Conservation (phyloP, 148 eudicot species). For the Limonium bicolor region DNA sequence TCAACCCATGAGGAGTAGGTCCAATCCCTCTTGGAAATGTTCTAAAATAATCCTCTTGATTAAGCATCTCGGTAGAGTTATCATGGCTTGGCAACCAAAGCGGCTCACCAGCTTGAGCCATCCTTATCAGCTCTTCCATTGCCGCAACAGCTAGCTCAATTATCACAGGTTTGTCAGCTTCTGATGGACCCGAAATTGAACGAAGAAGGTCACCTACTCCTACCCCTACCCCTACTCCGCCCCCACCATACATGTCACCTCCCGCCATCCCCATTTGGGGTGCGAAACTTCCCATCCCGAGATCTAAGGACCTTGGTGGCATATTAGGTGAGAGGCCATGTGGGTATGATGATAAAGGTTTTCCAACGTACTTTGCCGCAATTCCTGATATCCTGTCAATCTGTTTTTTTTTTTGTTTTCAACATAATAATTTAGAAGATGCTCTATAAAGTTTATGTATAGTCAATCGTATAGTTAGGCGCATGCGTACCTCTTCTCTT, state of each 20-base stretch:
- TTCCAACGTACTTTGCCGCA: constrained; percentile 92
- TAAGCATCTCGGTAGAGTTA: constrained; percentile 26
- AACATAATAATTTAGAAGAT: not conserved
- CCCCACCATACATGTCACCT: constrained; percentile 56
- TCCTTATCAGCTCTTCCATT: constrained; percentile 75
- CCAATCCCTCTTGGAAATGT: constrained; percentile 70
- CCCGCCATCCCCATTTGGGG: constrained; percentile 32
- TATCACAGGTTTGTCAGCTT: constrained; percentile 69
- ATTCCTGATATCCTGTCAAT: constrained; percentile 91
- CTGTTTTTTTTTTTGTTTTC: no score
- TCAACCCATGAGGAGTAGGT: constrained; percentile 56
- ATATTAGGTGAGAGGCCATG: not conserved
- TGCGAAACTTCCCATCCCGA: constrained; percentile 41
- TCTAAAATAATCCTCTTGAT: constrained; percentile 67
- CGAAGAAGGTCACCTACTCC: constrained; percentile 49
- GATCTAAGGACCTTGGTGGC: constrained; percentile 50
- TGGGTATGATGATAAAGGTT: constrained; percentile 34
- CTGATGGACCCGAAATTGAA: constrained; percentile 60
- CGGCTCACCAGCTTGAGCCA: constrained; percentile 83
- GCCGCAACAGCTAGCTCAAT: constrained; percentile 89
- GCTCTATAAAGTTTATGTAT: no score
- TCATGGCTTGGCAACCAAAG: constrained; percentile 55
- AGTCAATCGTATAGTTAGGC: not conserved
- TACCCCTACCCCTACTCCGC: constrained; percentile 20
- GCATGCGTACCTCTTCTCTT: constrained; percentile 32